Conservation (phyloP, 2,329 filamentous ascomycete species). For the Penicillium brasilianum region DNA sequence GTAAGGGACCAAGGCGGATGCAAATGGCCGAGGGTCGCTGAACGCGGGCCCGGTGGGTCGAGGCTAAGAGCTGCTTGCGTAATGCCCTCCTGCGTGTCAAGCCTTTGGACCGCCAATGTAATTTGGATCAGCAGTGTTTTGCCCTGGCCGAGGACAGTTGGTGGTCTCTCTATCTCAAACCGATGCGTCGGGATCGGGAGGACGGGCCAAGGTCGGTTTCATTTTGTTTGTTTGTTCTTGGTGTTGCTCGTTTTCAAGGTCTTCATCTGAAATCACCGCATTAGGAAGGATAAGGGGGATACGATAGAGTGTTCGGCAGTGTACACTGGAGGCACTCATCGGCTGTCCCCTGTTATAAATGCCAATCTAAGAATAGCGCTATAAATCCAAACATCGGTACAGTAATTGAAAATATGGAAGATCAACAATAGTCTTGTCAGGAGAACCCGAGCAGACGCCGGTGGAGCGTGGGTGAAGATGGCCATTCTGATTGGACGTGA, state of each 20-base stretch:
- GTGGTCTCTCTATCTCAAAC: conserved; percentile 26
- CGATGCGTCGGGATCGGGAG: conserved; percentile 6
- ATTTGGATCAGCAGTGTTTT: conserved; percentile 40
- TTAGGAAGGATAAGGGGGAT: not conserved
- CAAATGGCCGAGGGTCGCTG: conserved; percentile 5
- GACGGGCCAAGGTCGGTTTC: conserved; percentile 4
- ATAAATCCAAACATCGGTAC: not conserved
- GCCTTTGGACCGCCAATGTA: conserved; percentile 24
- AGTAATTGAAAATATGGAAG: too few relatives aligned
- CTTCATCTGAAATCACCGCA: conserved; percentile 5
- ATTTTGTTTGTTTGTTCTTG: conserved; percentile 11
- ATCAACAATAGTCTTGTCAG: too few relatives aligned
- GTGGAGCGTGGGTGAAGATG: conserved; percentile 8
- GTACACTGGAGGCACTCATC: not conserved
- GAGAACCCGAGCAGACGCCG: not conserved
- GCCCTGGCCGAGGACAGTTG: conserved; percentile 17
- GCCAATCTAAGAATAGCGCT: conserved; percentile 3
- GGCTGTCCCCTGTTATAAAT: not conserved
- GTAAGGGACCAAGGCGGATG: conserved; percentile 43
- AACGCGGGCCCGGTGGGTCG: conserved; percentile 29
- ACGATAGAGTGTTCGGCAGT: not conserved
- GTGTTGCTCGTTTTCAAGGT: not conserved
- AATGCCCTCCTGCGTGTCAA: conserved; percentile 34
- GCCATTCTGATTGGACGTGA: conserved; percentile 13
- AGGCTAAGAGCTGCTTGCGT: conserved; percentile 44